Base-by-base conservation (phyloP, 2,329 filamentous ascomycete species). In the Epichloe scottii region DNA sequence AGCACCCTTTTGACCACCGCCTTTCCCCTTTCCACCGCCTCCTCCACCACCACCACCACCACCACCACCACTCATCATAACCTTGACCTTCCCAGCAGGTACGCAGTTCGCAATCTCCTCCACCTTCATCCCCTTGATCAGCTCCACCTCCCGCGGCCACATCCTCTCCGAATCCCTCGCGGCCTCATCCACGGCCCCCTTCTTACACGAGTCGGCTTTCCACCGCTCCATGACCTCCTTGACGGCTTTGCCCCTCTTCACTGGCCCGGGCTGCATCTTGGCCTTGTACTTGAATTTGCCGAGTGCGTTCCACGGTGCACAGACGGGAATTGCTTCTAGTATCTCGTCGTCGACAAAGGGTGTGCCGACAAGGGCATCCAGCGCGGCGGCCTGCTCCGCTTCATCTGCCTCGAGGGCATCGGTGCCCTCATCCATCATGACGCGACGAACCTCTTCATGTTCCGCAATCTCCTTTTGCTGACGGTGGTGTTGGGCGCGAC, bases 161-260 rank as follows among this genome's bases (percentile, higher is more conserved):
- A 95, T 87, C 60, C 78, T 79, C 71, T 95, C 89, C 11, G 73
- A 74, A 60, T 85, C 84, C 49, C 69, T 66, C 38, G 73, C 71
- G 52, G 70, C 68, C 62, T 84, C 81, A 61, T 87, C 83, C 1
- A 85, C 63, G 23, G 76, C 76, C 5, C 74, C 74, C 62, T 78
- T 82, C 62, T 71, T 75, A 8, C 62, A 66, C 6, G 81, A 78
- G 47, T 82, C 88, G 19, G 74, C 67, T 56, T 84, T 77, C 90
- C 91, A 96, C 53, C 79, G 78, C 46, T 84, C 81, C n/a, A 97
- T 68, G 34, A 97, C 84, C 67, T 97, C 91, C 64, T 87, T 88
- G 46, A 95, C 82, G 0, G 89, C 90, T 65, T 96, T 97, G 10
- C 93, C 91, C 71, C 95, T 95, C 75, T 97, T 98, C 56, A 84